Evolutionary conservation across 202 grass and related monocot species (phyloP).

Genomic region (Setaria viridis): DNA sequence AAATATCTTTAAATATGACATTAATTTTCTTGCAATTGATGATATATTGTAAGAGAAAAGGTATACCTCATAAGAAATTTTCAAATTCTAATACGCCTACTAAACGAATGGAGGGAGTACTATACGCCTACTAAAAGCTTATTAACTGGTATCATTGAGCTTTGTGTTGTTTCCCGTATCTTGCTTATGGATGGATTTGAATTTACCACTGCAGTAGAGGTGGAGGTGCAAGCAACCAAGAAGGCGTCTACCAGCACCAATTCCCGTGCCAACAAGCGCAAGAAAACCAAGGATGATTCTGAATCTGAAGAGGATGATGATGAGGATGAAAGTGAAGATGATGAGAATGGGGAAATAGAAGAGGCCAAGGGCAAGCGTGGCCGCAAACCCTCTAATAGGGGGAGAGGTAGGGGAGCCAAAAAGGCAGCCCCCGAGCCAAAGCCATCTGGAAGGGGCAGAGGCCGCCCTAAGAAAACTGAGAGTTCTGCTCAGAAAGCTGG

Average conservation of each 20-base stretch:
- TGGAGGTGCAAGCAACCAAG: constrained; percentile 45
- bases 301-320: constrained; percentile 60
- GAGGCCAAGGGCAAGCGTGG: constrained; percentile 45
- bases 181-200: constrained; percentile 37
- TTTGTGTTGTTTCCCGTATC: neutral
- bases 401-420: constrained; percentile 64
- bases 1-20: neutral
- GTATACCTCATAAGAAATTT: too few relatives aligned
- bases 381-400: constrained; percentile 52
- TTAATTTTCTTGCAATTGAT: neutral
- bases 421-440: constrained; percentile 40
- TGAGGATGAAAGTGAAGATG: constrained; percentile 45
- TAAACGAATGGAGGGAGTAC: too few relatives aligned
- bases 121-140: too few relatives aligned
- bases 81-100: too few relatives aligned
- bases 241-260: constrained; percentile 53
- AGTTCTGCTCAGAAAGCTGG: constrained; percentile 42
- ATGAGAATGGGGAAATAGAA: constrained; percentile 46
- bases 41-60: neutral
- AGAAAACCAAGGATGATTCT: constrained; percentile 57
- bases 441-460: constrained; percentile 56
- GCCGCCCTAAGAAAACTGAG: constrained; percentile 58
- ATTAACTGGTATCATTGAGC: neutral
- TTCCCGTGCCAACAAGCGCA: constrained; percentile 67
- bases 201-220: constrained; percentile 41